Base-by-base conservation (phyloP, 176 grass and related monocot genomes). In the Secale cereale region DNA sequence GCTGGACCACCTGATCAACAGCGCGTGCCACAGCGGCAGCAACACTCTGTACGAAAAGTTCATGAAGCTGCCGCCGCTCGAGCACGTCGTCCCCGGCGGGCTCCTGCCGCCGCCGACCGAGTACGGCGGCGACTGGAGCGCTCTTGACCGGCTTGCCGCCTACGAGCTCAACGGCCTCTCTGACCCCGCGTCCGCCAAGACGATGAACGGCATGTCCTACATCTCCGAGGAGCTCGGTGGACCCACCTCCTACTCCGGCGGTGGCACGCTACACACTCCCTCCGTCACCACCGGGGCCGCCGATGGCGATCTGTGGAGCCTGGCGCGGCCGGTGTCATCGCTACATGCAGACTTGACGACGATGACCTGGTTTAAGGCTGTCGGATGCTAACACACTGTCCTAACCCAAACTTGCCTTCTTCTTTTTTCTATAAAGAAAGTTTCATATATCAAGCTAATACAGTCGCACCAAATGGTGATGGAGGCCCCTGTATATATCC, bases 301-400 rank as follows among this genome's bases (percentile, higher is more conserved):
- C 17, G 90, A 95, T 36, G 87, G 89, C 12, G 93, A 98, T 76
- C 78, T 98, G 22, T 98, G 95, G 95, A 98, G 87, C 80, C 83
- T 95, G 33, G 92, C 95, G 30, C 63, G 90, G 77, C 88, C 90
- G 36, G 35, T 83, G 64, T 84, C 90, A 20, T 88, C 90, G n/a
- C 33, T 86, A 13, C 86, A 85, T 36, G 89, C 88, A 11, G 83
- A 86, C 73, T 63, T 93, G 79, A 75, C 86, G 79, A 75, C 86
- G 32, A 86, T 86, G 12, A 93, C 48, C 48, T 52, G 5, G 1
- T 52, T 52, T 52, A 52, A 52, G 0, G 16, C 48, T 7, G 48
- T 52, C 16, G 16, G 48, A 6, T 52, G 48, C 6, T 52, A 0
- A 52, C 16, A 52, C 16, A 52, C 48, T 19, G 13, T 46, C 43